These are phyloP conservation scores for Metschnikowia peoriensis DNA, from an alignment of 805 yeast genomes.

Conservation along the genomic window DNA sequence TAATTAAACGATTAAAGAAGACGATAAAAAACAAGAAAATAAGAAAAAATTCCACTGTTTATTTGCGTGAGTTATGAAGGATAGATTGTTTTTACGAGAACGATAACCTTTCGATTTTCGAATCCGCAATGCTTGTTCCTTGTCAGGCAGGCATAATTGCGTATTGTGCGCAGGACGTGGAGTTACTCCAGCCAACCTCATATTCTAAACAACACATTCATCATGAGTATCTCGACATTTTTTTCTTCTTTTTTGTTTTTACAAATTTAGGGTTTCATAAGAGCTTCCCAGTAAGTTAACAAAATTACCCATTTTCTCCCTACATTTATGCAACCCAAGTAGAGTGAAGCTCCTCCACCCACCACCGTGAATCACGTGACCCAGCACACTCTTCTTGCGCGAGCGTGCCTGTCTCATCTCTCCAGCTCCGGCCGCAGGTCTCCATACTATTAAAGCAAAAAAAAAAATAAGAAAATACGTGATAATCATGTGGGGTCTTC, in stretches of 20 bases:
- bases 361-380: no score
- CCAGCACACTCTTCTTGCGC: no score
- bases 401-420: neutral
- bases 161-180: neutral
- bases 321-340: no score
- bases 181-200: neutral
- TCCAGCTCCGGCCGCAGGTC: neutral
- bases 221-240: no score
- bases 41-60: neutral
- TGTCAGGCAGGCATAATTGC: neutral
- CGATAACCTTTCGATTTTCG: neutral
- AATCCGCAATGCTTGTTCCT: neutral
- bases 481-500: conserved; percentile 3
- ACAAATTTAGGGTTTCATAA: no score
- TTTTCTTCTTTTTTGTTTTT: no score
- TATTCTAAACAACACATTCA: no score
- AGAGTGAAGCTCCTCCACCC: no score
- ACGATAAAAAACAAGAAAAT: neutral
- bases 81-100: neutral
- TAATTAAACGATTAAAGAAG: neutral
- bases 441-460: neutral
- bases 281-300: no score
- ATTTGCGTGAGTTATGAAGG: neutral
- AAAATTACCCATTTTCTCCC: neutral
- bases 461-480: neutral